Base-by-base conservation (phyloP, 2,329 filamentous ascomycete genomes). In the Talaromyces funiculosus region DNA sequence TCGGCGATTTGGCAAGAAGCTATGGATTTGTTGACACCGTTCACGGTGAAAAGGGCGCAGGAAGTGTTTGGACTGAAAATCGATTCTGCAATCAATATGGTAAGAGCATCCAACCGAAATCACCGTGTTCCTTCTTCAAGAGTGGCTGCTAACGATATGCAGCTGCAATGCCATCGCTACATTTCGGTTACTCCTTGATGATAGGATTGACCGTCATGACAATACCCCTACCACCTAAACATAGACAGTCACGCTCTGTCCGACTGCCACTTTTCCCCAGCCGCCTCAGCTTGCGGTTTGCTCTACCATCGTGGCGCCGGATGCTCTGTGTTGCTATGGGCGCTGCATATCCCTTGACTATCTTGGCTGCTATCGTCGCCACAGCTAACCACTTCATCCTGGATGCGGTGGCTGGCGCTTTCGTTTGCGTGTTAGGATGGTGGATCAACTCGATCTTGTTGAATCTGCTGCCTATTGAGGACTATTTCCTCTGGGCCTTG, bases 11-110 rank as follows among this genome's bases (percentile, higher is more conserved):
- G 67, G 82, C 85, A 1, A 83, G 85, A 69, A 83, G 81, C 64
- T 84, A 78, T 69, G 81, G 82, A 7, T 85, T 85, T 66, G 77
- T 84, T 10, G 83, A 85, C 65, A 86, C 83, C 0, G 82, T 86
- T 14, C 83, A 85, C 68, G 80, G 82, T 10, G 72, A 72, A 14
- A 77, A 78, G 26, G 85, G 85, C 47, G 83, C 85, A 64, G 84
- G 84, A 69, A 88, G 85, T 64, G 84, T 90, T 0, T 90, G 86
- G 86, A 89, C 86, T 0, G 82, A 86, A 53, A 90, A 90, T 73
- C 82, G 80, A 63, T 90, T 90, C 72, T 90, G 86, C 73, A 90
- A 90, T 70, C 87, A 90, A 73, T 90, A 90, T 72, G 87, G 85
- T 81, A 68, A 74, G 80, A 14, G 31, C 42, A 29, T 31, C 22